Conservation (phyloP, 441 rosid species). For the Croton setiger region DNA sequence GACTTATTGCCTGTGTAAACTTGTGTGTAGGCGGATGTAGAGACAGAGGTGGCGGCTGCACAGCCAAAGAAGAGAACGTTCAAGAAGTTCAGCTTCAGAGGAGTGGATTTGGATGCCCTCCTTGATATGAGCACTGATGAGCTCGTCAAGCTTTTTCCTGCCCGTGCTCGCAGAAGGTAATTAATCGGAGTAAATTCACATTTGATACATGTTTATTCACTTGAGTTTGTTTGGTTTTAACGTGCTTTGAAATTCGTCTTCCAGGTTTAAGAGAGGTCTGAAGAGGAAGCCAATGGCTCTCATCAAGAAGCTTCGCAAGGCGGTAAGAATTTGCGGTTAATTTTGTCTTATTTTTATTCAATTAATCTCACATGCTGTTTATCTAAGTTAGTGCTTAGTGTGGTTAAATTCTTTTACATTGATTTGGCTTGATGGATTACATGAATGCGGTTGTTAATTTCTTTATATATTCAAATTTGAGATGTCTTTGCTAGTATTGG, state of each 20-base stretch:
- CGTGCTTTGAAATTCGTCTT: neutral
- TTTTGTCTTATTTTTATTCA: neutral
- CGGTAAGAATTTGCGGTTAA: slow-evolving; percentile 35
- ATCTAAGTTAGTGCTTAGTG: too few relatives aligned
- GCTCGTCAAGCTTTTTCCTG: slow-evolving; percentile 62
- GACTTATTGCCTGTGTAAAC: neutral
- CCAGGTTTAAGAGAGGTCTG: slow-evolving; percentile 76
- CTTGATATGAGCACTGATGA: slow-evolving; percentile 73
- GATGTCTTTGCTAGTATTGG: too few relatives aligned
- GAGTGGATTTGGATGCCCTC: slow-evolving; percentile 67
- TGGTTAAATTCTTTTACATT: neutral
- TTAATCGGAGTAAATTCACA: neutral
- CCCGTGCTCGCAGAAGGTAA: slow-evolving; percentile 73
- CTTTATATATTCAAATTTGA: too few relatives aligned
- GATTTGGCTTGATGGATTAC: neutral
- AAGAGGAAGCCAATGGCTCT: slow-evolving; percentile 84
- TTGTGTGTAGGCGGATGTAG: slow-evolving; percentile 49
- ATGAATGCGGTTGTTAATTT: too few relatives aligned
- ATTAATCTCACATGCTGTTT: neutral
- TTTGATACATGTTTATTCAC: too few relatives aligned
- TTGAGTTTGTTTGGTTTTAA: neutral
- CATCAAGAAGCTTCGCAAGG: slow-evolving; percentile 76
- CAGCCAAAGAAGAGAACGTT: slow-evolving; percentile 69
- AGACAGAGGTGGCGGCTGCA: slow-evolving; percentile 46
- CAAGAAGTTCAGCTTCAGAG: slow-evolving; percentile 69